Conservation (phyloP, 1,284 basidiomycete species). For the Trichosporon coremiiforme region DNA sequence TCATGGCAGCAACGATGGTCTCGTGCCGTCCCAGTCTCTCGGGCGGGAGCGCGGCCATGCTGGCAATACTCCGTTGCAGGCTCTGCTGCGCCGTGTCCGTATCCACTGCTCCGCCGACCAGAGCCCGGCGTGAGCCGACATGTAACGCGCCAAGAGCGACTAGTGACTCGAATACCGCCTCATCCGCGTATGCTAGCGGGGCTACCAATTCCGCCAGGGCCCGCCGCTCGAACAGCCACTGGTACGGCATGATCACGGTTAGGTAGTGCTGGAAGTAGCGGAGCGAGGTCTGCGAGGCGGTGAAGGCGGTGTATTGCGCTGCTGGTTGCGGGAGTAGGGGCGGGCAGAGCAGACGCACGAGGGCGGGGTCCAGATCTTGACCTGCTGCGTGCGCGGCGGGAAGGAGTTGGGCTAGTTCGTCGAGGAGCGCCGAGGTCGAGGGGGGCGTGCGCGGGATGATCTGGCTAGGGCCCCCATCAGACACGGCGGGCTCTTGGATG, state of each 20-base stretch:
- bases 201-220: conserved; percentile 33
- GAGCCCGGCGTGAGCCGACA: conserved; percentile 30
- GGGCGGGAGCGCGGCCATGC: conserved; percentile 30
- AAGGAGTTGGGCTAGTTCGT: neutral
- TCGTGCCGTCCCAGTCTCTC: conserved; percentile 33
- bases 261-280: conserved; percentile 43
- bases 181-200: conserved; percentile 33
- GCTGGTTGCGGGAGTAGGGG: neutral
- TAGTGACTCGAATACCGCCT: conserved; percentile 35
- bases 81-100: conserved; percentile 26
- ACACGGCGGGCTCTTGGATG: neutral
- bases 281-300: conserved; percentile 8
- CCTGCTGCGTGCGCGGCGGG: neutral
- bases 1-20: conserved; percentile 35
- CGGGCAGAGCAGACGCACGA: conserved; percentile 22
- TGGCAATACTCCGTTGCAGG: conserved; percentile 28
- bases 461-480: neutral
- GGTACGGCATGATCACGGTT: conserved; percentile 40
- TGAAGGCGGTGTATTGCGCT: neutral
- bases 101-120: neutral
- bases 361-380: conserved; percentile 14
- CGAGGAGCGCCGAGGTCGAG: neutral
- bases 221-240: conserved; percentile 35
- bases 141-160: conserved; percentile 37
- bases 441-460: neutral